These are phyloP conservation scores for Trebouxia gelatinosa DNA, from an alignment of 163 green algal genomes.

Conservation along the genomic window DNA sequence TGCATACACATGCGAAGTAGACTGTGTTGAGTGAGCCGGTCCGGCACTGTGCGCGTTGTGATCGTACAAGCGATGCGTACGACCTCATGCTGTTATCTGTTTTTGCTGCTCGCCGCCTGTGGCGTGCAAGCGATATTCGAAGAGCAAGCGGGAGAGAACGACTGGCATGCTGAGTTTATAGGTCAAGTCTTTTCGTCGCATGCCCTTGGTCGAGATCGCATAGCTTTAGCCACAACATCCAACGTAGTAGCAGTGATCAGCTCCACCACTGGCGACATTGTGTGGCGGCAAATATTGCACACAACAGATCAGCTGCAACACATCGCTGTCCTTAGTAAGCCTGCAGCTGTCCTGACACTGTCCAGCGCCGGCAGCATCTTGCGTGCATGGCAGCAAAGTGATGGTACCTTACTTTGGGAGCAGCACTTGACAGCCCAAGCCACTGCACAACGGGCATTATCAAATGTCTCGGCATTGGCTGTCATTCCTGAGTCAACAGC, in stretches of 20 bases:
- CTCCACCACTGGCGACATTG: slow-evolving; percentile 51
- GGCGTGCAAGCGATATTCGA: slow-evolving; percentile 47
- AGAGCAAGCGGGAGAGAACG: slow-evolving; percentile 69
- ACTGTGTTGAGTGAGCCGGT: too few species aligned
- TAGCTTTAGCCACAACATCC: slow-evolving; percentile 55
- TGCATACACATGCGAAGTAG: too few species aligned
- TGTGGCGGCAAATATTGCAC: slow-evolving; percentile 60
- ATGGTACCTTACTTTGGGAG: slow-evolving; percentile 56
- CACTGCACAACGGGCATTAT: too few species aligned
- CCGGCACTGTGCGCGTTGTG: too few species aligned
- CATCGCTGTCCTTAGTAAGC: slow-evolving; percentile 33
- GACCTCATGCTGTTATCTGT: neutral
- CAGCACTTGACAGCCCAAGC: neutral
- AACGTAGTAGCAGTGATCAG: slow-evolving; percentile 58
- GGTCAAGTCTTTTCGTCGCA: slow-evolving; percentile 39
- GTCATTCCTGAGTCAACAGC: neutral
- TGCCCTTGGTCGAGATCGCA: slow-evolving; percentile 30
- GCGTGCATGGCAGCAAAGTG: slow-evolving; percentile 46
- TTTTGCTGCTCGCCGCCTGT: neutral
- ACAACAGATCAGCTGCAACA: slow-evolving; percentile 41
- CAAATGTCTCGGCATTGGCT: neutral
- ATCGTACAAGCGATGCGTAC: neutral
- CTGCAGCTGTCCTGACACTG: slow-evolving; percentile 35
- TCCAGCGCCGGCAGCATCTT: slow-evolving; percentile 39
- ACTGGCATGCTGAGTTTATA: slow-evolving; percentile 71